Evolutionary conservation across 2,329 filamentous ascomycete genomes (phyloP), one percentile per base, ranked within the genome.

Genomic region (Metarhizium robertsii): DNA sequence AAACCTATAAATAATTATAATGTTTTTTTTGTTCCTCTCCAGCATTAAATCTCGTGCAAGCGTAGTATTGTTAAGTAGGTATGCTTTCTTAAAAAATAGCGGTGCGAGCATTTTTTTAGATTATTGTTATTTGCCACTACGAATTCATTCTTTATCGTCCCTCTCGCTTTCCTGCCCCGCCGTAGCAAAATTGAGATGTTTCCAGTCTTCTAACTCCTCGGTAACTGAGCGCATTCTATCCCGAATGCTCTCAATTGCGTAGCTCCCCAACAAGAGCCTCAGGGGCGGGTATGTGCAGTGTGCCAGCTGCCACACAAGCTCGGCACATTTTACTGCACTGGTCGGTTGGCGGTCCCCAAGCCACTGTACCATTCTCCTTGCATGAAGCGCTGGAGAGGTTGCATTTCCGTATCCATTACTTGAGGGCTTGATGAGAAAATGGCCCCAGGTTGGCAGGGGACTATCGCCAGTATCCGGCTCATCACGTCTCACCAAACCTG

Each of bases 201-300:
- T 94, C 90, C 90, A 95, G 67, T 95, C 90, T 72, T 95, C 90
- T 61, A 95, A 81, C 75, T 99, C 94, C 71, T 97, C 94, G 13
- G 92, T 96, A 45, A 97, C 90, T 58, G 88, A 92, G 61, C 90
- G 82, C 65, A 97, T 72, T 20, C 92, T 80, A 72, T 99, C 94
- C 16, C 94, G 79, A 52, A 97, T 95, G 69, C 92, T 96, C 70
- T 99, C 92, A 42, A 97, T 92, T 1, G 94, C 92, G 73, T 95
- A 97, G 61, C 86, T 95, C 0, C 94, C 94, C 29, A 97, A 72
- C n/a, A 96, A 75, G 57, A 99, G 72, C 38, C 94, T 76, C 60
- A 97, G 69, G 0, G 94, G 94, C 52, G 94, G 94, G 67, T 91
- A 96, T n/a, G 85, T 87, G 73, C 92, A 97, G 75, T 97, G 94